Base-by-base conservation (phyloP, 2,329 filamentous ascomycete genomes). In the Ophiostoma perfectum region DNA sequence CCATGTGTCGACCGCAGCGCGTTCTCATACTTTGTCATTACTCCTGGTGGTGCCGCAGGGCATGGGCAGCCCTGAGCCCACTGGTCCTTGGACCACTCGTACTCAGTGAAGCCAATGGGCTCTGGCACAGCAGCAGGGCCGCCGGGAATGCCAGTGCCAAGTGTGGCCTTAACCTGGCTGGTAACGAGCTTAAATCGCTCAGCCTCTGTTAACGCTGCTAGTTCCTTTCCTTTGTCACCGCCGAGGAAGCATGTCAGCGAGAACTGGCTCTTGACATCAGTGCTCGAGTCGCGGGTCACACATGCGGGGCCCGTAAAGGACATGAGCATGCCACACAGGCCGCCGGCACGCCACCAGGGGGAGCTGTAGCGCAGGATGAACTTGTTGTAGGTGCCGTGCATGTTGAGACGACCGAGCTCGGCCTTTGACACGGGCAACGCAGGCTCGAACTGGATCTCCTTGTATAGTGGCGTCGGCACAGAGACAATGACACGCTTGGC, bases 361-460 rank as follows among this genome's bases (percentile, higher is more conserved):
- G 73, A 68, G 14, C 73, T 72, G 73, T 80, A 84, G 5, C 75
- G 72, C 42, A 81, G 72, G 66, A 86, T 83, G 5, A 79, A 80
- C 73, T 87, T 86, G 65, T 78, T 80, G 71, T 84, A 84, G 70
- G 81, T 81, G 3, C 83, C 83, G 52, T 75, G 73, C n/a, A 74
- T 72, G 71, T 83, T 84, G 1, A 72, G 70, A 0, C 71, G 44
- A 7, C 67, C 41, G 11, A 68, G 0, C 81, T 81, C 0, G 4
- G 60, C 39, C 62, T 70, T 70, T 27, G 64, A 60, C 9, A 60
- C 41, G 3, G 69, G 70, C 18, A 88, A 77, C 0, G 76, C 68
- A 0, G 85, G 85, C 0, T 73, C 66, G 74, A 87, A 86, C 0
- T 58, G 67, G 44, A 88, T 81, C 38, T 70, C 66, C n/a, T 60